A percentile compares a stretch with the other conserved stretches of the same genome.
Conservation (phyloP, 352 stramenopile species). For the Globisporangium nagaii region DNA sequence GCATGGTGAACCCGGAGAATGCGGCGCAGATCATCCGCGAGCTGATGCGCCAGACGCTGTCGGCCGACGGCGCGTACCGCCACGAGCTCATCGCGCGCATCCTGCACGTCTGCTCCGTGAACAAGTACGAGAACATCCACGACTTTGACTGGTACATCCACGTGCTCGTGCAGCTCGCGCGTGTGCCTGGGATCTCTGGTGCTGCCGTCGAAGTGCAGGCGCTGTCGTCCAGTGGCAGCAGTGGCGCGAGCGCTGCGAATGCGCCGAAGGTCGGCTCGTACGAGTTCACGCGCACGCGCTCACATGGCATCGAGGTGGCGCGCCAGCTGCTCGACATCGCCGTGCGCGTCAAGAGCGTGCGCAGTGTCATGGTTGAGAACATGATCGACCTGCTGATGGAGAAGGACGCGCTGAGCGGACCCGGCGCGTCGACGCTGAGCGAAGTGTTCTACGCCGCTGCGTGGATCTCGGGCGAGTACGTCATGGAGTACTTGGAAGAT, state of each 20-base stretch:
- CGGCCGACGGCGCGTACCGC: conserved; percentile 91
- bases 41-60: conserved; percentile 93
- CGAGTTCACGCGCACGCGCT: conserved; percentile 27
- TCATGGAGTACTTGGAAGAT: conserved; percentile 87
- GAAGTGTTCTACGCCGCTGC: conserved; percentile 94
- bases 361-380: conserved; percentile 92
- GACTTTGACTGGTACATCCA: conserved; percentile 99
- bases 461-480: conserved; percentile 98
- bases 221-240: conserved; percentile 22
- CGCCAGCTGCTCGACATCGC: conserved; percentile 96
- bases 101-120: conserved; percentile 93
- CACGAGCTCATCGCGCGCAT: conserved; percentile 96
- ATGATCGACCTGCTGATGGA: conserved; percentile 94
- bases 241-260: conserved; percentile 30
- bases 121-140: conserved; percentile 97
- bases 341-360: conserved; percentile 94
- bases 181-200: conserved; percentile 78
- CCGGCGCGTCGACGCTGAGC: conserved; percentile 78
- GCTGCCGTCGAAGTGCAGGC: conserved; percentile 28
- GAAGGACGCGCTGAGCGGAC: conserved; percentile 65
- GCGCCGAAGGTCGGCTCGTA: conserved; percentile 13
- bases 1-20: conserved; percentile 96
- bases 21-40: conserved; percentile 95
- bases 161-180: conserved; percentile 93
- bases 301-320: conserved; percentile 84